Percentiles rank a stretch among this genome's conserved stretches.
Evolutionary conservation across 2,329 filamentous ascomycete genomes (phyloP).

Genomic region (Tothia fuscella): DNA sequence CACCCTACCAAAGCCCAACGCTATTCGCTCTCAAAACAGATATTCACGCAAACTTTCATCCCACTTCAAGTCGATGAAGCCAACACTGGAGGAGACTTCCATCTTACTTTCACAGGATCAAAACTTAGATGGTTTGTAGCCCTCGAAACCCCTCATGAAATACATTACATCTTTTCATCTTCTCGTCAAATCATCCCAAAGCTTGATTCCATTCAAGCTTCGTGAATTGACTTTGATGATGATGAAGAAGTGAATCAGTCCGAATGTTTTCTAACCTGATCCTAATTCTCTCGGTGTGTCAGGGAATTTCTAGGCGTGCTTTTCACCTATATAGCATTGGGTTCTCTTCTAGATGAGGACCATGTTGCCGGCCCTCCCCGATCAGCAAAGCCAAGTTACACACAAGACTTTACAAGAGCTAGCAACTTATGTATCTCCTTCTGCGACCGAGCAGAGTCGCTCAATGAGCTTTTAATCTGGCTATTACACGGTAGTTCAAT

Average conservation of each 20-base stretch:
- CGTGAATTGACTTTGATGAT: too few relatives aligned
- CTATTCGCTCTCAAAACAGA: neutral
- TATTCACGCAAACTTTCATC: conserved; percentile 7
- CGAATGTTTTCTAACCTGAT: too few relatives aligned
- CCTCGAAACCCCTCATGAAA: too few relatives aligned
- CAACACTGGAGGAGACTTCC: conserved; percentile 4
- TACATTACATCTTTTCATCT: too few relatives aligned
- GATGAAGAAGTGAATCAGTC: too few relatives aligned
- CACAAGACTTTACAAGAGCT: conserved; percentile 2
- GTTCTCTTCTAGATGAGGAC: neutral
- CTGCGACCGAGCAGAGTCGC: conserved; percentile 9
- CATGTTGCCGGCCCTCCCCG: neutral
- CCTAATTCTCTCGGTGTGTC: too few relatives aligned
- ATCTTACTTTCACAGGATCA: conserved; percentile 3
- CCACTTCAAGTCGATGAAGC: conserved; percentile 3
- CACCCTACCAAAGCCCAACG: neutral
- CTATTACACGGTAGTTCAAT: conserved; percentile 4
- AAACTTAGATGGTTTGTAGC: conserved; percentile 8
- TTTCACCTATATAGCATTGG: conserved; percentile 3
- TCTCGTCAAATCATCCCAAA: too few relatives aligned
- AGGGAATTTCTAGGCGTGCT: conserved; percentile 7
- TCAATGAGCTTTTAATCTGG: conserved; percentile 7
- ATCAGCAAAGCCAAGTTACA: neutral
- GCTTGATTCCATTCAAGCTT: too few relatives aligned
- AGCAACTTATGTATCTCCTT: conserved; percentile 8